Conservation (phyloP, 345 rosid genomes). For the Pistacia integerrima region DNA sequence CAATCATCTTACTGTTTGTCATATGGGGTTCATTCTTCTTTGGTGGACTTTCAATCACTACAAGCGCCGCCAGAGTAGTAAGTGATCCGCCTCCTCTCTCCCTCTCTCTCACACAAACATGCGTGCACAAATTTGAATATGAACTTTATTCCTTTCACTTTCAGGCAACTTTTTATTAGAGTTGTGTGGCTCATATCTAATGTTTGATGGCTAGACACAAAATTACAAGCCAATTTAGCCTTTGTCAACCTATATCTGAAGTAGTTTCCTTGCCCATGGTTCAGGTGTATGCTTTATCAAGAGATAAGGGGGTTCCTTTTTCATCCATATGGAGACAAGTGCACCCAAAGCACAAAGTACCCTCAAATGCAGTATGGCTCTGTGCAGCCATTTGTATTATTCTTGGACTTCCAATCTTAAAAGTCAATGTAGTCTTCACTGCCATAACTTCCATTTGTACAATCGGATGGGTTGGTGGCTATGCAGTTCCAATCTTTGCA, state of each 20-base stretch:
- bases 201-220: not conserved
- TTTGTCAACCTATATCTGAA: not conserved
- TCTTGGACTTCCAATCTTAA: slow-evolving; percentile 59
- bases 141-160: not conserved
- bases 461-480: slow-evolving; percentile 72
- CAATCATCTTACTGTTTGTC: slow-evolving; percentile 52
- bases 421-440: slow-evolving; percentile 55
- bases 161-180: not conserved
- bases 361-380: slow-evolving; percentile 67
- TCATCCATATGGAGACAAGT: slow-evolving; percentile 54
- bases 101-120: not conserved
- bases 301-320: slow-evolving; percentile 60
- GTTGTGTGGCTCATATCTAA: not conserved
- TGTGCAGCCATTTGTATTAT: slow-evolving; percentile 58
- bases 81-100: not conserved
- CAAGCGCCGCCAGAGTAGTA: slow-evolving; percentile 73
- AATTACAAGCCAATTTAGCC: not conserved
- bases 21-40: slow-evolving; percentile 73
- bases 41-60: slow-evolving; percentile 65
- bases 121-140: not conserved
- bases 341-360: slow-evolving; percentile 63
- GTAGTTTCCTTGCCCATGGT: not conserved
- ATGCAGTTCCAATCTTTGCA: slow-evolving; percentile 61
- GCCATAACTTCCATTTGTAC: slow-evolving; percentile 65
- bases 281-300: slow-evolving; percentile 58